These are phyloP conservation scores for Triglochin maritima DNA, from an alignment of 106 monocot species.

Conservation along the genomic window DNA sequence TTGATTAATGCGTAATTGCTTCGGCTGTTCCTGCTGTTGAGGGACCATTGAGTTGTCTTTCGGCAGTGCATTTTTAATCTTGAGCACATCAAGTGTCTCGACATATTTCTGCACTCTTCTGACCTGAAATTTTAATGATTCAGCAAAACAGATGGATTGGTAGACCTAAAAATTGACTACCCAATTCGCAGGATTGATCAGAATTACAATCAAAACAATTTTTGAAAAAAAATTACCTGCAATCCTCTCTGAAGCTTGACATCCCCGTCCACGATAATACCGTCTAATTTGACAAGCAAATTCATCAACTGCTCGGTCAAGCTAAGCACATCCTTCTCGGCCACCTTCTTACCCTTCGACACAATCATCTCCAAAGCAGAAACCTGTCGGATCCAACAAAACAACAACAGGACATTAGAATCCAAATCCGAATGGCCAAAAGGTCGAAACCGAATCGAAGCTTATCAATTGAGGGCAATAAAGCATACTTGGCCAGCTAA, in stretches of 20 bases:
- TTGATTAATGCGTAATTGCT: conserved; percentile 9
- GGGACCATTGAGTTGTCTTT: background rate
- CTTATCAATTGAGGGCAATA: background rate
- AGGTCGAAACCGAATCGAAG: background rate
- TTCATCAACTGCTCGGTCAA: conserved; percentile 81
- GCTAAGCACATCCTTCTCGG: conserved; percentile 51
- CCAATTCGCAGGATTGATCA: background rate
- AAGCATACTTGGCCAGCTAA: conserved; percentile 43
- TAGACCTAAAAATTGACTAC: background rate
- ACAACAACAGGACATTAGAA: too few species aligned
- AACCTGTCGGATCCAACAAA: conserved; percentile 24
- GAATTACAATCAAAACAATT: too few species aligned
- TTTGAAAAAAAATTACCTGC: conserved; percentile 34
- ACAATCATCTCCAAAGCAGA: conserved; percentile 39
- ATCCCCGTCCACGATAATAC: conserved; percentile 57
- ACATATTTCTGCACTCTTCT: conserved; percentile 78
- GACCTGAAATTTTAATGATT: conserved; percentile 30
- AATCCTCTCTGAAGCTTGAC: conserved; percentile 43
- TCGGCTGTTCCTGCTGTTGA: conserved; percentile 4
- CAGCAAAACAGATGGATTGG: background rate
- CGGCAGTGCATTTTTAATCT: conserved; percentile 39
- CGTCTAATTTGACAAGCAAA: conserved; percentile 72
- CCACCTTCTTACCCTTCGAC: conserved; percentile 53
- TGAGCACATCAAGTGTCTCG: conserved; percentile 62
- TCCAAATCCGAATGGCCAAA: background rate